A percentile compares a stretch with the other conserved stretches of the same genome.
phyloP scores from a whole-genome alignment of 2,329 filamentous ascomycete species.

The Cladobotryum protrusum region DNA sequence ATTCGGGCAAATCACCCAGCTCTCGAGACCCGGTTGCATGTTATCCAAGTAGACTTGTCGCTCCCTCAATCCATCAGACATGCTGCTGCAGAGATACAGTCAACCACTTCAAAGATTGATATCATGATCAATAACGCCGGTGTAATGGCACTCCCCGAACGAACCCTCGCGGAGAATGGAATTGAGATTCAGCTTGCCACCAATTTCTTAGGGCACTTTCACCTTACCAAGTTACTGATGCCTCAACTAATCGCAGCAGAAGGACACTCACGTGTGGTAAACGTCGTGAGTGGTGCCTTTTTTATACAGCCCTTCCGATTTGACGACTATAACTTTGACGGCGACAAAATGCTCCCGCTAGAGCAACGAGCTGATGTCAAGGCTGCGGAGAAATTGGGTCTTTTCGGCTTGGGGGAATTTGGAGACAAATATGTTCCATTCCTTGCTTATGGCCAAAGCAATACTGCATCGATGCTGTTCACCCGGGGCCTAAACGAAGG shows the following conservation, averaged over 20 bases:
- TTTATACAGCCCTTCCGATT: constrained; percentile 5
- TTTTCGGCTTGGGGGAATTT: background rate
- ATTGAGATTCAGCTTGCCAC: constrained; percentile 28
- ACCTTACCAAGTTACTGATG: constrained; percentile 29
- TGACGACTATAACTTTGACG: constrained; percentile 6
- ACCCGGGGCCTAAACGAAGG: constrained; percentile 1
- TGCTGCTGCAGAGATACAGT: background rate
- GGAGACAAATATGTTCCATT: constrained; percentile 4
- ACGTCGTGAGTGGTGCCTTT: constrained; percentile 5
- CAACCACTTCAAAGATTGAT: constrained; percentile 21
- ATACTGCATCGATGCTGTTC: constrained; percentile 6
- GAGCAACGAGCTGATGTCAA: constrained; percentile 1
- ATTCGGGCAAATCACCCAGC: background rate
- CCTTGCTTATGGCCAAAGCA: constrained; percentile 7
- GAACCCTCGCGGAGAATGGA: constrained; percentile 19
- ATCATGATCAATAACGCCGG: constrained; percentile 36
- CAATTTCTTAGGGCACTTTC: constrained; percentile 28
- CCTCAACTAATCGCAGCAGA: constrained; percentile 14
- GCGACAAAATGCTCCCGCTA: background rate
- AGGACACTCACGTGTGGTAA: constrained; percentile 3
- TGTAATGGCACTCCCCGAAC: constrained; percentile 20
- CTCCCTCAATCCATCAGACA: background rate
- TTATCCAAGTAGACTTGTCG: background rate
- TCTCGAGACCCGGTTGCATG: background rate
- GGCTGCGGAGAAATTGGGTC: constrained; percentile 3